A percentile compares a stretch with the other conserved stretches of the same genome.
Evolutionary conservation across 352 stramenopile genomes (phyloP).

Genomic region (Phytophthora foliorum): DNA sequence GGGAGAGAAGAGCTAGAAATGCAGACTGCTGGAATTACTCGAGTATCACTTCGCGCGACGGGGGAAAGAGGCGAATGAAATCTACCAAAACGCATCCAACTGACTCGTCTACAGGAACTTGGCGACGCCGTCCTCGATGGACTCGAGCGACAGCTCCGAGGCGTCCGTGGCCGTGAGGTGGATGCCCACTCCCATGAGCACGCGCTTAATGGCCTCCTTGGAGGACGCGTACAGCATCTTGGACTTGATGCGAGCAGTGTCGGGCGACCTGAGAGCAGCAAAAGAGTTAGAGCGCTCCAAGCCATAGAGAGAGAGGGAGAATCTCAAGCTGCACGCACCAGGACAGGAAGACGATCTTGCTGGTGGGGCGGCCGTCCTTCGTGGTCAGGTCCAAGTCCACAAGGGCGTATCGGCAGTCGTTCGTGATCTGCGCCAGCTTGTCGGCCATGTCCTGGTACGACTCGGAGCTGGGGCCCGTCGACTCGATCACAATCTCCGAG

Average conservation of each 20-base stretch:
- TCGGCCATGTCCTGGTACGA: constrained; percentile 91
- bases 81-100: constrained; percentile 46
- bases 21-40: constrained; percentile 48
- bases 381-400: constrained; percentile 92
- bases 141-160: constrained; percentile 88
- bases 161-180: constrained; percentile 95
- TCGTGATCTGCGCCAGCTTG: constrained; percentile 76
- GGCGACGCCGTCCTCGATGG: constrained; percentile 82
- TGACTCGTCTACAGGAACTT: constrained; percentile 88
- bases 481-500: constrained; percentile 95
- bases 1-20: constrained; percentile 21
- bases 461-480: constrained; percentile 75
- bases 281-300: background rate
- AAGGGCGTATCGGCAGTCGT: constrained; percentile 91
- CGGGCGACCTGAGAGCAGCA: constrained; percentile 80
- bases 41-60: constrained; percentile 30
- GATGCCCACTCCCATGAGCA: constrained; percentile 95
- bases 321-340: constrained; percentile 58
- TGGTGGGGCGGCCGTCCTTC: constrained; percentile 89
- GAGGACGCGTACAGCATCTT: constrained; percentile 97
- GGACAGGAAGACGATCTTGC: constrained; percentile 94
- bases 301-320: background rate
- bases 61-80: constrained; percentile 29
- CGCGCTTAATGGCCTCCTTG: constrained; percentile 96
- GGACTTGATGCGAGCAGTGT: constrained; percentile 92